These are phyloP conservation scores for Aspergillus pseudoviridinutans DNA, from an alignment of 2,329 filamentous ascomycete species.

Conservation along the genomic window DNA sequence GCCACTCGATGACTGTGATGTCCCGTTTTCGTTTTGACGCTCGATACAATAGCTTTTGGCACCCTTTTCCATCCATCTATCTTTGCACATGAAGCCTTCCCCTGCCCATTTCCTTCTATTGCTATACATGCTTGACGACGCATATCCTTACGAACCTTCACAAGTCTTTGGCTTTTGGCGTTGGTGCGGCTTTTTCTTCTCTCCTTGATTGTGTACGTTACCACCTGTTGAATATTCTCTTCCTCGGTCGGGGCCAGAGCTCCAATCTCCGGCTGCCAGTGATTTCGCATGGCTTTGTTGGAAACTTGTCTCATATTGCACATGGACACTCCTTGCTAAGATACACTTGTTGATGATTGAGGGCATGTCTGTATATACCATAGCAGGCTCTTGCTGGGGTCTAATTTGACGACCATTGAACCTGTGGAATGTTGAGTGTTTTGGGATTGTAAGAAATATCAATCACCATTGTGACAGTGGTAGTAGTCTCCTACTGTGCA, in stretches of 20 bases:
- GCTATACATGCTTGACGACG: background rate
- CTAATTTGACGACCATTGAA: background rate
- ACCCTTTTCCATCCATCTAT: background rate
- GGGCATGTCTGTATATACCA: background rate
- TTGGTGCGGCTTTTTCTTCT: background rate
- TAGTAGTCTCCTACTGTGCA: background rate
- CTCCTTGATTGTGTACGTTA: background rate
- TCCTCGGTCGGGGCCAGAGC: background rate
- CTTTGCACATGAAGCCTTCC: background rate
- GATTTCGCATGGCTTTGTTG: background rate
- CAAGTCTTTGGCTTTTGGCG: background rate
- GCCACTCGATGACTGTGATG: slow-evolving; percentile 34
- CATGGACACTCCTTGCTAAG: background rate
- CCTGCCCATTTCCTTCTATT: background rate
- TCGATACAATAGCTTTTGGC: background rate
- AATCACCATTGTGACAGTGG: background rate
- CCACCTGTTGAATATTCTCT: background rate
- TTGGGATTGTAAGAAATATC: background rate
- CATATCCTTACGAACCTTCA: slow-evolving; percentile 2
- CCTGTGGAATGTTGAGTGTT: background rate
- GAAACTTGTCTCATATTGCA: background rate
- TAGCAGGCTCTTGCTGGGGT: background rate
- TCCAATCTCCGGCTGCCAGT: background rate
- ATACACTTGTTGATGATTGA: background rate
- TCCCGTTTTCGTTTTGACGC: background rate